phyloP scores from a whole-genome alignment of 2,329 filamentous ascomycete species.

The Tolypocladium amazonense region DNA sequence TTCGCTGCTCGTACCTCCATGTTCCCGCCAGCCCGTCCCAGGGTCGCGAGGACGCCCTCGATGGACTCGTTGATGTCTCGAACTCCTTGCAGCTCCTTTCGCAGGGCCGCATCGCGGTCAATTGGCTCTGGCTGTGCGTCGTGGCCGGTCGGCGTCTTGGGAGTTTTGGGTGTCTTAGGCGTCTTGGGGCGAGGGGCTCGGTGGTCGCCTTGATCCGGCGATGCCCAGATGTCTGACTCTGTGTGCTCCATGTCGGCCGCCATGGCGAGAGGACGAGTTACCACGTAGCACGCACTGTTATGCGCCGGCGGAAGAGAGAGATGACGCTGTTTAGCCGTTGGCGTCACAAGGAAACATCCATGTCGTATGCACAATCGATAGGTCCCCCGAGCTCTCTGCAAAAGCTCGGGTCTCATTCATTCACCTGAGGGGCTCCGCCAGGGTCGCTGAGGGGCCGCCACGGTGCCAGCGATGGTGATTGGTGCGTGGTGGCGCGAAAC shows the following conservation, averaged over 20 bases:
- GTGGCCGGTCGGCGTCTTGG: conserved; percentile 30
- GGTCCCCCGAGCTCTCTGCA: neutral
- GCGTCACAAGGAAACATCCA: neutral
- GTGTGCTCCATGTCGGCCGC: conserved; percentile 34
- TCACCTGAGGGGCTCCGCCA: neutral
- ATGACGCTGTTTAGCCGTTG: neutral
- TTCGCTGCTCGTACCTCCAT: conserved; percentile 50
- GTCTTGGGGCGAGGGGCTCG: conserved; percentile 19
- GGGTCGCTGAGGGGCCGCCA: neutral
- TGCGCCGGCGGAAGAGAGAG: neutral
- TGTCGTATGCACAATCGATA: neutral
- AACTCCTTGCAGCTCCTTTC: conserved; percentile 71
- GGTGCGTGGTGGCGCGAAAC: conserved; percentile 16
- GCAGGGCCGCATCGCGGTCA: conserved; percentile 64
- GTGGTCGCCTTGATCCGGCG: conserved; percentile 24
- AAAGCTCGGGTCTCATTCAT: too few relatives aligned
- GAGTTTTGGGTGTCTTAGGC: conserved; percentile 37
- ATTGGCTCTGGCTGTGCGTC: conserved; percentile 32
- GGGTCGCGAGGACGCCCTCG: conserved; percentile 62
- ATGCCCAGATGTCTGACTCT: conserved; percentile 38
- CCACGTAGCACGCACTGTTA: neutral
- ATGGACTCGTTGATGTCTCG: conserved; percentile 81
- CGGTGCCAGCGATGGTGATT: conserved; percentile 2
- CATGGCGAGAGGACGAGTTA: conserved; percentile 19
- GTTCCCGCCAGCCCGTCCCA: conserved; percentile 63